Evolutionary conservation across 495 filamentous ascomycete species (phyloP).

Genomic region (Podospora bellae-mahoneyi): DNA sequence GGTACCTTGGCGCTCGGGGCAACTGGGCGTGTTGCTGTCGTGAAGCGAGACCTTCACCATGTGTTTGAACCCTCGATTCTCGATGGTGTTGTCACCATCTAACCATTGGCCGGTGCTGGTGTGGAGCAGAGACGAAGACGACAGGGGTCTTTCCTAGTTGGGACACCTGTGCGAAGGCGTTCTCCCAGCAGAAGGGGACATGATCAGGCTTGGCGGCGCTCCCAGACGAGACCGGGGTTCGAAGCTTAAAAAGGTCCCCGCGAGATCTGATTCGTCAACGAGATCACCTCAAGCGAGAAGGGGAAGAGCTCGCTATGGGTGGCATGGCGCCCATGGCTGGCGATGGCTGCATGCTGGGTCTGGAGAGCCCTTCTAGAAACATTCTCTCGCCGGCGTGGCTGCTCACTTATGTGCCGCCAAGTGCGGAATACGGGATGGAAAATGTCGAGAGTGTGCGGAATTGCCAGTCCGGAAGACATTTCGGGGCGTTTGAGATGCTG

Average conservation of each 20-base stretch:
- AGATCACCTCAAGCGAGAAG: constrained; percentile 7
- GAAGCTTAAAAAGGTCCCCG: constrained; percentile 27
- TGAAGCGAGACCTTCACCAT: neutral
- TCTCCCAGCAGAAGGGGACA: constrained; percentile 13
- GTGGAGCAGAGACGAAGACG: constrained; percentile 5
- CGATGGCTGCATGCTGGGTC: neutral
- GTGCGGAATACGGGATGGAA: neutral
- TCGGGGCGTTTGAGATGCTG: neutral
- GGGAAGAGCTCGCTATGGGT: neutral
- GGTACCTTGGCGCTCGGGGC: constrained; percentile 12
- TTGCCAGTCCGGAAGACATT: neutral
- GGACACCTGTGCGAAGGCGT: constrained; percentile 35
- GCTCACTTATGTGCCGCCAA: neutral
- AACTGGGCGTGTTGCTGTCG: neutral
- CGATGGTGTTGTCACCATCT: constrained; percentile 13
- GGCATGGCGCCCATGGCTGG: constrained; percentile 5
- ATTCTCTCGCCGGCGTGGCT: neutral
- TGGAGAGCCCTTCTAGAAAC: constrained; percentile 2
- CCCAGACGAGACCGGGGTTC: constrained; percentile 11
- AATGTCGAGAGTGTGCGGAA: neutral
- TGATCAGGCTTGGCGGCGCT: constrained; percentile 18
- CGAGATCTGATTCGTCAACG: constrained; percentile 13
- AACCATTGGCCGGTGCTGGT: constrained; percentile 11
- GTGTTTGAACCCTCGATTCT: neutral
- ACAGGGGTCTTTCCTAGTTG: constrained; percentile 30